A percentile compares a stretch with the other conserved stretches of the same genome.
Conservation (phyloP, 176 grass and related monocot genomes). For the Urochloa ruziziensis region DNA sequence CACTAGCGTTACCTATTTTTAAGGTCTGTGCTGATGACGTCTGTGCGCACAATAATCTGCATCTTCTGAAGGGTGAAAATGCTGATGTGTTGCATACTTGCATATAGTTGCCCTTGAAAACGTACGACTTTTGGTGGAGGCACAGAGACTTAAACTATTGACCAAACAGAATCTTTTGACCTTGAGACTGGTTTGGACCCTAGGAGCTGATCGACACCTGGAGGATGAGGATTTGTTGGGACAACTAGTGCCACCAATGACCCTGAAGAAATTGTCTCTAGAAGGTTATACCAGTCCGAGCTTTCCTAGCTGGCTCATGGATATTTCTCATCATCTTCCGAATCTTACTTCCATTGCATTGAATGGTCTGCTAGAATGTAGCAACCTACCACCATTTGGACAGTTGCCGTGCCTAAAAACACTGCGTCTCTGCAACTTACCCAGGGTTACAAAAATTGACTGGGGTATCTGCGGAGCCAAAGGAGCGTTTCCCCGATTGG, state of each 20-base stretch:
- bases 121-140: neutral
- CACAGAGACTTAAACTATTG: neutral
- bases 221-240: neutral
- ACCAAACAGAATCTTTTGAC: neutral
- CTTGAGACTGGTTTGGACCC: neutral
- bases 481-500: neutral
- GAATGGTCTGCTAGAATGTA: neutral
- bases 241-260: neutral
- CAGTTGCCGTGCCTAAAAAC: neutral
- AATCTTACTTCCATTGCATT: neutral
- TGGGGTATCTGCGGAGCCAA: neutral
- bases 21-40: neutral
- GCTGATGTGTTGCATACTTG: neutral
- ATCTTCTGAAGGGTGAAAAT: neutral
- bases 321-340: neutral
- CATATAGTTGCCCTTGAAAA: neutral
- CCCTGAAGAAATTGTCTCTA: neutral
- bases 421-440: accelerated
- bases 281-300: neutral
- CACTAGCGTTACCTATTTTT: neutral
- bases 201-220: neutral
- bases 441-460: neutral
- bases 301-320: neutral
- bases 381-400: neutral
- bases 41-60: neutral